These are phyloP conservation scores for Fraxinus velutina DNA, from an alignment of 305 asterid genomes.

Conservation along the genomic window DNA sequence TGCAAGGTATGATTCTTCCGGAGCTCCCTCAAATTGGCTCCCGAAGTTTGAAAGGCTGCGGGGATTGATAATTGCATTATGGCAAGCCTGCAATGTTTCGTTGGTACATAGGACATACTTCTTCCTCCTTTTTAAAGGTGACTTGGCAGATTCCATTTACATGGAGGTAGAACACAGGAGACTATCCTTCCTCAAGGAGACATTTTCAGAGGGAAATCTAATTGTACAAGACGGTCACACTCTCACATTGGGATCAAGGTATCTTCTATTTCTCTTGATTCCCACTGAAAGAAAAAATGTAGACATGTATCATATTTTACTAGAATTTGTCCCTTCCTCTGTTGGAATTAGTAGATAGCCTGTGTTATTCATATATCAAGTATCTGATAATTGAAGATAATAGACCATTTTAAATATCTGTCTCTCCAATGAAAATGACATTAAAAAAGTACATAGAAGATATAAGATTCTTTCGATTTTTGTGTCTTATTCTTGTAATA, in stretches of 20 bases:
- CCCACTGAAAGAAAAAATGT: not conserved
- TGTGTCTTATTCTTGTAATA: not conserved
- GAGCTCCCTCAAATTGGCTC: constrained; percentile 52
- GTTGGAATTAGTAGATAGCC: not conserved
- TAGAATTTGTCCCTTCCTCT: not conserved
- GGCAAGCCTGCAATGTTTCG: constrained; percentile 75
- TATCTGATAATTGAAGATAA: not conserved
- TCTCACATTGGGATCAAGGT: constrained; percentile 70
- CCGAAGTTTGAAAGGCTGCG: constrained; percentile 60
- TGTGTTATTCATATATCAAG: not conserved
- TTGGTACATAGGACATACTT: constrained; percentile 81
- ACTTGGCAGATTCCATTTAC: constrained; percentile 70
- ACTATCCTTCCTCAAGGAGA: constrained; percentile 59
- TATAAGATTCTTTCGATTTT: not conserved
- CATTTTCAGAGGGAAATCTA: constrained; percentile 56
- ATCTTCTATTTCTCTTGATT: constrained; percentile 18
- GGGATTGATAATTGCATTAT: constrained; percentile 55
- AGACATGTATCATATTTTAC: not conserved
- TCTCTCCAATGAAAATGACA: not conserved
- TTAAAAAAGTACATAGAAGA: not conserved
- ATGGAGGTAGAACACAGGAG: constrained; percentile 86
- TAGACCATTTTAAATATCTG: not conserved
- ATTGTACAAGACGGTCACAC: constrained; percentile 55
- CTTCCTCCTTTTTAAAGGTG: constrained; percentile 75
- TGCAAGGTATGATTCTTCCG: constrained; percentile 34